Evolutionary conservation across 2,329 filamentous ascomycete species (phyloP), one percentile per base, ranked within the genome.

Genomic region (Pyricularia sp.): DNA sequence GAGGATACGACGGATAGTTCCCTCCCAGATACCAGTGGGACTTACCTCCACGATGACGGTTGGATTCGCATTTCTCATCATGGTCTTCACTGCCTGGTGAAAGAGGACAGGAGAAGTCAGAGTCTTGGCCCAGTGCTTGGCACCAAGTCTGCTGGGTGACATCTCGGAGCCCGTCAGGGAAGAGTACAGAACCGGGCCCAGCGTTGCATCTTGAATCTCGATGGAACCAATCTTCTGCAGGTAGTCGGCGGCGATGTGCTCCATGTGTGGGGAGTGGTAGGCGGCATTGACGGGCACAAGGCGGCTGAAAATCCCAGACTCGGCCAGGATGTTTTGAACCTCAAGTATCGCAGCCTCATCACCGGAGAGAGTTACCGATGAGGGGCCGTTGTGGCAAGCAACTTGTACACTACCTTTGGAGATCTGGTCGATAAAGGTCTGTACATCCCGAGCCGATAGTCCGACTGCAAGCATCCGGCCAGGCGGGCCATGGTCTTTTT

Each of bases 401-500:
- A 81, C 69, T 3, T 69, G 68, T 0, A 77, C 68, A 0, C 73
- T 71, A 2, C 75, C 76, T 3, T 73, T 76, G 0, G 70, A 68
- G 0, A 66, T 63, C 0, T 73, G 55, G 0, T 70, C 68, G 6
- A 73, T 71, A 0, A 75, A 66, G 0, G 71, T 73, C 1, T 75
- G 70, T 0, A 78, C 80, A 28, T 83, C 79, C 2, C 79, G 77
- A 7, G 74, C 70, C 0, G 76, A 76, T 0, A 80, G 76, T 0
- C 80, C 80, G 0, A 80, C 81, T 0, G 83, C 83, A 59, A 85
- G 72, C 85, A 87, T 86, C 1, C 76, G 78, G 0, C 83, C 83
- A 1, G 20, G n/a, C 2, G 26, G 42, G 2, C 11, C 17, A 26
- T 28, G 2, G 20, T 58, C n/a, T 26, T 26, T 42, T 26, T 10